Conservation (phyloP, 73 alveolate species). For the Durusdinium trenchii region DNA sequence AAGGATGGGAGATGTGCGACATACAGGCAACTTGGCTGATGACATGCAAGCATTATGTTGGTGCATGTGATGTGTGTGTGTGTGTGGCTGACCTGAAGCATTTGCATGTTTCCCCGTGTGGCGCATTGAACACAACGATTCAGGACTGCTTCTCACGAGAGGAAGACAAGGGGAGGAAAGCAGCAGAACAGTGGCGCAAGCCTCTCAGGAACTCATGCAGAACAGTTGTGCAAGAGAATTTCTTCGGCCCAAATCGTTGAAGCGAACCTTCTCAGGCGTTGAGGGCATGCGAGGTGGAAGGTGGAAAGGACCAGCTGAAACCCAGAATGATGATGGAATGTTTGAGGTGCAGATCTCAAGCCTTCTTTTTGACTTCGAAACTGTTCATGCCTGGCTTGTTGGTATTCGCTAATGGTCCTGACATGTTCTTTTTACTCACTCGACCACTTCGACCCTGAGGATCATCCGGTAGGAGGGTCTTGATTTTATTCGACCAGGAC, state of each 20-base stretch:
- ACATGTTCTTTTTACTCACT: too few relatives aligned
- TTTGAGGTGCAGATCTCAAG: constrained; percentile 2
- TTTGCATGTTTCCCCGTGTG: not conserved
- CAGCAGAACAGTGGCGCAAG: constrained; percentile 4
- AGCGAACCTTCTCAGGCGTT: not conserved
- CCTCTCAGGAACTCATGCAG: not conserved
- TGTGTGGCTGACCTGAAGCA: not conserved
- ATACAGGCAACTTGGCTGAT: constrained; percentile 23
- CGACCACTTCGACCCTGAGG: too few relatives aligned
- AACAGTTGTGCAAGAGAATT: too few relatives aligned
- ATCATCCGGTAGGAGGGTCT: too few relatives aligned
- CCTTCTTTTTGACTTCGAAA: too few relatives aligned
- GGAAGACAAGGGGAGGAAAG: constrained; percentile 1
- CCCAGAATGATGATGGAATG: not conserved
- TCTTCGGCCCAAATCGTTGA: not conserved
- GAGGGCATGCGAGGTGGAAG: constrained; percentile 52
- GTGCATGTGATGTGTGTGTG: not conserved
- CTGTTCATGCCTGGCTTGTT: too few relatives aligned
- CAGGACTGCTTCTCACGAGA: constrained; percentile 35
- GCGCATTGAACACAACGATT: not conserved
- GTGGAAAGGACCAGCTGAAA: constrained; percentile 62
- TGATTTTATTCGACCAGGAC: too few relatives aligned
- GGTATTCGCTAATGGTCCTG: too few relatives aligned
- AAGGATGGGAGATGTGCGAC: constrained; percentile 95
- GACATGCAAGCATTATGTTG: too few relatives aligned